Conservation (phyloP, 2,329 filamentous ascomycete genomes). For the Cytospora leucostoma region DNA sequence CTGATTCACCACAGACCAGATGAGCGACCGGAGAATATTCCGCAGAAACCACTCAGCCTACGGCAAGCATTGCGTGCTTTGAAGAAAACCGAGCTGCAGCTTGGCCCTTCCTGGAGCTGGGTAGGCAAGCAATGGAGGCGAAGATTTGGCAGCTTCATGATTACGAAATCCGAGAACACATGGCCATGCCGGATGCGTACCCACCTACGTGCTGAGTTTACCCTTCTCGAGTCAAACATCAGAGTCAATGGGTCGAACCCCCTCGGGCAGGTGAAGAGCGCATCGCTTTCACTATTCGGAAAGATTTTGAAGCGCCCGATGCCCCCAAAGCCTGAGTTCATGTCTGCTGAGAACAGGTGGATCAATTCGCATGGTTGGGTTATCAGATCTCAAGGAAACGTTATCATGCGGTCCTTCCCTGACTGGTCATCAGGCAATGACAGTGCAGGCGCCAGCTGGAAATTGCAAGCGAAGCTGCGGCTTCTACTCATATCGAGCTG, state of each 20-base stretch:
- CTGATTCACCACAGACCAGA: too few relatives aligned
- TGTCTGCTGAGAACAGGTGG: too few relatives aligned
- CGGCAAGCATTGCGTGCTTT: neutral
- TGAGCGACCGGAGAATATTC: too few relatives aligned
- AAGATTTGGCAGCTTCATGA: accelerated
- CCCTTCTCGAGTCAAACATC: neutral
- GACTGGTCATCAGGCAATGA: neutral
- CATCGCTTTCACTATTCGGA: neutral
- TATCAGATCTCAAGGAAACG: too few relatives aligned
- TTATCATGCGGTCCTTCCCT: too few relatives aligned
- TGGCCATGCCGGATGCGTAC: neutral
- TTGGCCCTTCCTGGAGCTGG: constrained; percentile 11
- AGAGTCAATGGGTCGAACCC: neutral
- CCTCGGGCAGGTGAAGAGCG: neutral
- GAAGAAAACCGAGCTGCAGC: neutral
- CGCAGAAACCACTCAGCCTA: neutral
- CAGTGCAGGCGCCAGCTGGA: neutral
- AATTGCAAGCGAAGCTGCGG: neutral
- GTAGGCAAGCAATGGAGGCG: neutral
- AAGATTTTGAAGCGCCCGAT: neutral
- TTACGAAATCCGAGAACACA: neutral
- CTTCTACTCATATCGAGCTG: neutral
- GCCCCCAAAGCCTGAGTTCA: too few relatives aligned
- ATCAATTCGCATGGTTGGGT: too few relatives aligned
- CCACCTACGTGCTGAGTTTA: neutral